Evolutionary conservation across 805 yeast genomes (phyloP).

Genomic region (Diddensiella transvaalensis): DNA sequence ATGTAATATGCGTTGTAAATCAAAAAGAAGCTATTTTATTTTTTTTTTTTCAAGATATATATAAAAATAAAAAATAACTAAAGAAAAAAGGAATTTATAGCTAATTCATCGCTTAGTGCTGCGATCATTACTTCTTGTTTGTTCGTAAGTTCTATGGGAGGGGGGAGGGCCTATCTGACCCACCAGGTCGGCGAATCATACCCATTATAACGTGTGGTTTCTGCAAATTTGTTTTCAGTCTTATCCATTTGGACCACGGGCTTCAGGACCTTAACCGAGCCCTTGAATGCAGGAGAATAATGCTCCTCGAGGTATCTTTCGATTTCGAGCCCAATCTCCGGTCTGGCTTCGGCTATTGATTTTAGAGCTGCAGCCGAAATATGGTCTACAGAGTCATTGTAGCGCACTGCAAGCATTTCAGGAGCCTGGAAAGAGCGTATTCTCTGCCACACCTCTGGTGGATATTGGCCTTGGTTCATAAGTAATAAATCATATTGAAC

Average conservation of each 20-base stretch:
- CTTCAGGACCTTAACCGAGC: conserved; percentile 16
- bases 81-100: too few species aligned
- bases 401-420: conserved; percentile 23
- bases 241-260: conserved; percentile 12
- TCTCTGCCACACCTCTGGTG: conserved; percentile 25
- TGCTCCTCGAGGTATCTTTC: conserved; percentile 33
- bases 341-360: neutral
- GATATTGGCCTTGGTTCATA: conserved; percentile 30
- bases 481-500: conserved; percentile 35
- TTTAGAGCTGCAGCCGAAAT: conserved; percentile 23
- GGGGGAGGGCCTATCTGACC: too few species aligned
- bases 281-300: conserved; percentile 22
- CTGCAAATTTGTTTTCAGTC: conserved; percentile 23
- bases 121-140: too few species aligned
- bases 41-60: too few species aligned
- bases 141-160: too few species aligned
- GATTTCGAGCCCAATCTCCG: conserved; percentile 22
- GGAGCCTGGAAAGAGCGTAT: conserved; percentile 22
- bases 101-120: too few species aligned
- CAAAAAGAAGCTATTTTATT: too few species aligned
- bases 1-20: too few species aligned
- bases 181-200: conserved; percentile 28
- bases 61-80: too few species aligned
- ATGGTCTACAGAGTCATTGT: conserved; percentile 22
- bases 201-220: conserved; percentile 28